Conservation (phyloP, 352 stramenopile genomes). For the Phytophthora constricta region DNA sequence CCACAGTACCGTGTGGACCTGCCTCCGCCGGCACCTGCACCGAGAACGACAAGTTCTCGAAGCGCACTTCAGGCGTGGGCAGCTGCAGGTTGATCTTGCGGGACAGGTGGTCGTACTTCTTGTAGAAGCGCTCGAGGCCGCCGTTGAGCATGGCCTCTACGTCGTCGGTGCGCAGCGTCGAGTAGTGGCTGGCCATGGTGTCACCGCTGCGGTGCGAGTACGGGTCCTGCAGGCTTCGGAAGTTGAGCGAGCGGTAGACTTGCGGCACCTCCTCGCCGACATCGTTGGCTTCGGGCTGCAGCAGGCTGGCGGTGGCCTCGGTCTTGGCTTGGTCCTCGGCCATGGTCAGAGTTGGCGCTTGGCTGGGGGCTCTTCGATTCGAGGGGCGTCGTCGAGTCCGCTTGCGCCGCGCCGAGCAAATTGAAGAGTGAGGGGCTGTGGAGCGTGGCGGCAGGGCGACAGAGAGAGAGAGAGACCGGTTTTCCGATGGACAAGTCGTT, state of each 20-base stretch:
- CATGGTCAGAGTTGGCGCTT: background rate
- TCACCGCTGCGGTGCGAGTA: conserved; percentile 59
- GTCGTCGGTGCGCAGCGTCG: conserved; percentile 56
- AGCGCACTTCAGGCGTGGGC: conserved; percentile 67
- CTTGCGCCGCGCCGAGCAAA: conserved; percentile 32
- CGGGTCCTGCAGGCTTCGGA: conserved; percentile 65
- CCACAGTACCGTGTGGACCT: conserved; percentile 59
- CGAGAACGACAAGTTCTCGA: conserved; percentile 69
- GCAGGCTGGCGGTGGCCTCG: conserved; percentile 23
- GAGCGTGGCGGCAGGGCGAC: background rate
- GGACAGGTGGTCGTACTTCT: conserved; percentile 72
- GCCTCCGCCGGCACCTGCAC: conserved; percentile 52
- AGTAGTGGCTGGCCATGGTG: conserved; percentile 55
- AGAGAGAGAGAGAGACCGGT: background rate
- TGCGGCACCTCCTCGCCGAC: conserved; percentile 48
- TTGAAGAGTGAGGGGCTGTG: conserved; percentile 33
- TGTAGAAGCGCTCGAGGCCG: conserved; percentile 71
- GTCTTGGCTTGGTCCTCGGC: conserved; percentile 20
- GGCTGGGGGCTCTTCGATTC: conserved; percentile 30
- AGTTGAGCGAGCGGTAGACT: conserved; percentile 74
- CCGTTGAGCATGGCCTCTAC: conserved; percentile 66
- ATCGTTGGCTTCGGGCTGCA: conserved; percentile 17
- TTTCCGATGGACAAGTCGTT: background rate
- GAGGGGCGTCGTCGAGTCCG: conserved; percentile 6
- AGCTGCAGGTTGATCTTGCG: conserved; percentile 63